Percentiles rank a stretch among this genome's conserved stretches.
These are phyloP conservation scores for Fusarium bulbicola DNA, from an alignment of 2,329 filamentous ascomycete species.

Conservation along the genomic window DNA sequence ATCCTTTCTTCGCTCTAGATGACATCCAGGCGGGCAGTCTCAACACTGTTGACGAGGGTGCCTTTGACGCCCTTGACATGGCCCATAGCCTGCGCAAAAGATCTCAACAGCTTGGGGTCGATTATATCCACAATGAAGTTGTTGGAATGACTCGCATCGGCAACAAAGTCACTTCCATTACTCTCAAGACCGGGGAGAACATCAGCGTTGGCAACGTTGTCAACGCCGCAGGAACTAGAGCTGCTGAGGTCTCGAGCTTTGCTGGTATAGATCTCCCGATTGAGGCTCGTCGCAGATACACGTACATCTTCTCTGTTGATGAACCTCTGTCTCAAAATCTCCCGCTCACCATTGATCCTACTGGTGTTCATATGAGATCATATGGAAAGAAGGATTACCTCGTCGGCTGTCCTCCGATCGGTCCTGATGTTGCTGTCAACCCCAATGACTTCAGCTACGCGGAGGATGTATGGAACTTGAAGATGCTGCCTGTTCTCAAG, in stretches of 20 bases:
- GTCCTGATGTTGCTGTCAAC: not conserved
- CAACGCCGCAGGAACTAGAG: slow-evolving; percentile 10
- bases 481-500: slow-evolving; percentile 17
- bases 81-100: not conserved
- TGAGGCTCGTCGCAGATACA: slow-evolving; percentile 14
- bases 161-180: not conserved
- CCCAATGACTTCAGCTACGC: slow-evolving; percentile 4
- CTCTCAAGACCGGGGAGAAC: slow-evolving; percentile 8
- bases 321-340: slow-evolving; percentile 13
- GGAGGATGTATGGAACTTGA: slow-evolving; percentile 14
- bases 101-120: not conserved
- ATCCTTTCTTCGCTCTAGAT: slow-evolving; percentile 2
- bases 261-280: slow-evolving; percentile 10
- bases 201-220: not conserved
- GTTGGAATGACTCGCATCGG: not conserved
- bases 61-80: slow-evolving; percentile 19
- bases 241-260: not conserved
- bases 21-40: slow-evolving; percentile 11
- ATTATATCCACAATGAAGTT: slow-evolving; percentile 21
- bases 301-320: slow-evolving; percentile 15
- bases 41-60: slow-evolving; percentile 16
- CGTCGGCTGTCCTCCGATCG: slow-evolving; percentile 8
- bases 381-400: slow-evolving; percentile 14
- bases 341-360: slow-evolving; percentile 14
- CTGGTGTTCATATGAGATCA: slow-evolving; percentile 19